These are phyloP conservation scores for Vaccinium myrtillus DNA, from an alignment of 148 eudicot species.

Conservation along the genomic window DNA sequence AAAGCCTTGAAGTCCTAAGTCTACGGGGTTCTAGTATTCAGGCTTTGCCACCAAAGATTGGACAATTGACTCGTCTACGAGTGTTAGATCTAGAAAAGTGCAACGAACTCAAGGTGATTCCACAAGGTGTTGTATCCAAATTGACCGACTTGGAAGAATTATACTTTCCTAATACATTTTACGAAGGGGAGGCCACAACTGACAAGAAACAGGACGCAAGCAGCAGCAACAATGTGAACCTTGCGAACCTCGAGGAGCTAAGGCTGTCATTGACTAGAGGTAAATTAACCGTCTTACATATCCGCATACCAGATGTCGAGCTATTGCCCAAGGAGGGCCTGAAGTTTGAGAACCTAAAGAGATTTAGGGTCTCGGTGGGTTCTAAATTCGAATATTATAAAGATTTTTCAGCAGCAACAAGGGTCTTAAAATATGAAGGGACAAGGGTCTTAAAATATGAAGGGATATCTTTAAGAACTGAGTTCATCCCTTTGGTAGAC, in stretches of 20 bases:
- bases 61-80: constrained; percentile 2
- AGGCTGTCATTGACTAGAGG: background rate
- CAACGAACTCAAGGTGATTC: background rate
- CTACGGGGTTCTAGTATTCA: background rate
- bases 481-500: background rate
- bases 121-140: background rate
- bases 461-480: background rate
- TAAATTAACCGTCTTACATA: background rate
- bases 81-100: constrained; percentile 8
- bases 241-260: background rate
- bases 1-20: background rate
- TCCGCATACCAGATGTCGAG: background rate
- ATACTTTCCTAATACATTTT: background rate
- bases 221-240: background rate
- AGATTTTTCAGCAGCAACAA: background rate
- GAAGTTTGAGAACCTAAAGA: background rate
- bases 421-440: background rate
- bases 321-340: background rate
- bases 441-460: background rate
- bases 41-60: background rate
- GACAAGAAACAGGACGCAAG: background rate
- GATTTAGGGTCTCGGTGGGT: constrained; percentile 1
- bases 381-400: background rate
- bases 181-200: background rate
- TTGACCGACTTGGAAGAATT: background rate